These are phyloP conservation scores for Lipomyces spencermartinsiae DNA, from an alignment of 805 yeast species.

Conservation along the genomic window DNA sequence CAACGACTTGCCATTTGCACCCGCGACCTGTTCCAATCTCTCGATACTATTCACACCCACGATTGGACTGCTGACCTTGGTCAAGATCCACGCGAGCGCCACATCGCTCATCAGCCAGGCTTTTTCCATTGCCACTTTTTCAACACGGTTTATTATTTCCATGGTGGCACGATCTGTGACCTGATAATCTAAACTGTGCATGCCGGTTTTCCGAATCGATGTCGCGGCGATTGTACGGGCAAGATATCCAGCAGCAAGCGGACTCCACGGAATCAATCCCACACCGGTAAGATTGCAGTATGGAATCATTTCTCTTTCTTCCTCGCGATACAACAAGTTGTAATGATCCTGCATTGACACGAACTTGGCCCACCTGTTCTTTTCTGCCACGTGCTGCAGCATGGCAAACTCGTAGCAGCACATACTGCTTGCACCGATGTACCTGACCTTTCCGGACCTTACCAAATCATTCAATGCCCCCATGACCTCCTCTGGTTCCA, in stretches of 20 bases:
- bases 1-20: constrained; percentile 51
- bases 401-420: constrained; percentile 58
- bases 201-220: background rate
- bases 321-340: constrained; percentile 64
- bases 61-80: constrained; percentile 61
- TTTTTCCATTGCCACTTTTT: constrained; percentile 56
- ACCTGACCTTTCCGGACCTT: constrained; percentile 55
- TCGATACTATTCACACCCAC: constrained; percentile 57
- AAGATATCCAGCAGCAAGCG: constrained; percentile 61
- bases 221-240: constrained; percentile 52
- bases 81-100: constrained; percentile 59
- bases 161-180: too few relatives aligned
- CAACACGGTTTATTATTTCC: constrained; percentile 52
- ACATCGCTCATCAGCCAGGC: constrained; percentile 59
- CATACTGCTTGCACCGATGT: constrained; percentile 71
- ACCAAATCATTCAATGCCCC: constrained; percentile 60
- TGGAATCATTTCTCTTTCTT: constrained; percentile 66
- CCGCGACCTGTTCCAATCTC: constrained; percentile 60
- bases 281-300: constrained; percentile 60
- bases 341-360: constrained; percentile 64
- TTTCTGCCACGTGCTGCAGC: constrained; percentile 63
- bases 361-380: constrained; percentile 62
- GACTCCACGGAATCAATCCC: constrained; percentile 67
- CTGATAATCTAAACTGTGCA: too few relatives aligned
- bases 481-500: constrained; percentile 59